phyloP scores from a whole-genome alignment of 106 monocot genomes.

The Apostasia shenzhenica region DNA sequence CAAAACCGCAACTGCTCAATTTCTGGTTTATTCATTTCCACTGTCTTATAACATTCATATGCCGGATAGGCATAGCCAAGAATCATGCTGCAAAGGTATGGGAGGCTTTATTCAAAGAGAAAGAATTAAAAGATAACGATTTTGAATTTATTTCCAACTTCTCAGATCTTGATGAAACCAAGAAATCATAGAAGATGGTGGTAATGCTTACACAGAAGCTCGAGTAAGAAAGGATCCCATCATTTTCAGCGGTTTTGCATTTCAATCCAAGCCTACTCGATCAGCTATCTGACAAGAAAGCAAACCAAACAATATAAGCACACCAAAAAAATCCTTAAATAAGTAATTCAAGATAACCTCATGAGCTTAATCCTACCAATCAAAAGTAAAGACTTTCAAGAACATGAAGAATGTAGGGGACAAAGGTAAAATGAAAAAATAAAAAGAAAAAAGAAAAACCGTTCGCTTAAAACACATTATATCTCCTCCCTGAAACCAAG shows the following conservation, averaged over 20 bases:
- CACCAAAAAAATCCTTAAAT: neutral
- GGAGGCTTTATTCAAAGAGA: neutral
- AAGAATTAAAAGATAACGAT: too few relatives aligned
- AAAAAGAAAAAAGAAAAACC: too few relatives aligned
- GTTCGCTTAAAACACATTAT: too few relatives aligned
- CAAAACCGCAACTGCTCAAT: conserved; percentile 69
- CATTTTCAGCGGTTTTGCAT: neutral
- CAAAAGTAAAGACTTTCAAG: too few relatives aligned
- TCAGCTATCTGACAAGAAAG: neutral
- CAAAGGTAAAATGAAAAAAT: too few relatives aligned
- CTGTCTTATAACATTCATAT: conserved; percentile 72
- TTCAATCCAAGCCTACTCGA: neutral
- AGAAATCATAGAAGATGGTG: neutral
- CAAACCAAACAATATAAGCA: neutral
- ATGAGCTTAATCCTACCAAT: too few relatives aligned
- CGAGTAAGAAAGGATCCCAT: conserved; percentile 1
- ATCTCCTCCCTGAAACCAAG: too few relatives aligned
- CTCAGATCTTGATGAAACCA: neutral
- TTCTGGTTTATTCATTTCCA: conserved; percentile 74
- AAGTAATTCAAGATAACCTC: neutral
- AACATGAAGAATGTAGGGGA: too few relatives aligned
- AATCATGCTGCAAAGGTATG: conserved; percentile 34
- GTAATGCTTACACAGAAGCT: neutral
- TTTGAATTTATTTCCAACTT: neutral
- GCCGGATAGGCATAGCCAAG: conserved; percentile 85